phyloP scores from a whole-genome alignment of 345 rosid genomes.

The Eucalyptus tenuipes region DNA sequence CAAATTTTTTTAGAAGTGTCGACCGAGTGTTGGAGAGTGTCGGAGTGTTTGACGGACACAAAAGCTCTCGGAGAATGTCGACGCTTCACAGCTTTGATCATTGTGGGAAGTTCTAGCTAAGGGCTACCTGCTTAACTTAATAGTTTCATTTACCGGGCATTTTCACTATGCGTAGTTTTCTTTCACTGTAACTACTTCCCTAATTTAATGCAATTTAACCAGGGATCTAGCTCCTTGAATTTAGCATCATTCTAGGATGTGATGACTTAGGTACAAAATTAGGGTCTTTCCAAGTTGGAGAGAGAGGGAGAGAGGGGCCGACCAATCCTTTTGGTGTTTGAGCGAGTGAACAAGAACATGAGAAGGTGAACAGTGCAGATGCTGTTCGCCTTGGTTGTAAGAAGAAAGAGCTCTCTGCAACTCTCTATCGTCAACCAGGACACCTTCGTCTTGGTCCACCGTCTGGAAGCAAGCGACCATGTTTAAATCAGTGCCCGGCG shows the following conservation, averaged over 20 bases:
- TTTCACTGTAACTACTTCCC: background rate
- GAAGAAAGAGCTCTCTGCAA: slow-evolving; percentile 72
- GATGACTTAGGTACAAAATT: background rate
- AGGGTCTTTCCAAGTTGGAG: background rate
- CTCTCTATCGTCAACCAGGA: slow-evolving; percentile 74
- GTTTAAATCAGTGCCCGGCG: slow-evolving; percentile 68
- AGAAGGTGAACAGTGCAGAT: slow-evolving; percentile 70
- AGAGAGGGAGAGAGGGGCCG: background rate
- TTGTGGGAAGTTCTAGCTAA: too few species aligned
- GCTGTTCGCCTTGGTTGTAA: slow-evolving; percentile 52
- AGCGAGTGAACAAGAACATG: slow-evolving; percentile 70
- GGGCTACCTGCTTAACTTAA: too few species aligned
- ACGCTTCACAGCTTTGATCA: too few species aligned
- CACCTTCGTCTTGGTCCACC: slow-evolving; percentile 81
- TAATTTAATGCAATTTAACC: background rate
- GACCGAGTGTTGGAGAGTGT: fast-evolving
- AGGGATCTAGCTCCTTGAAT: background rate
- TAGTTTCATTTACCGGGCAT: too few species aligned
- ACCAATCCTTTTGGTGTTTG: slow-evolving; percentile 66
- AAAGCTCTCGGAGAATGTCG: too few species aligned
- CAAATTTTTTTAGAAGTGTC: too few species aligned
- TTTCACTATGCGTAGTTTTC: too few species aligned
- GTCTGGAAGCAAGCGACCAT: slow-evolving; percentile 63
- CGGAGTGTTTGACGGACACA: too few species aligned
- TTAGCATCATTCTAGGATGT: background rate